Conservation (phyloP, 2,329 filamentous ascomycete species). For the Waltergamsia citrina region DNA sequence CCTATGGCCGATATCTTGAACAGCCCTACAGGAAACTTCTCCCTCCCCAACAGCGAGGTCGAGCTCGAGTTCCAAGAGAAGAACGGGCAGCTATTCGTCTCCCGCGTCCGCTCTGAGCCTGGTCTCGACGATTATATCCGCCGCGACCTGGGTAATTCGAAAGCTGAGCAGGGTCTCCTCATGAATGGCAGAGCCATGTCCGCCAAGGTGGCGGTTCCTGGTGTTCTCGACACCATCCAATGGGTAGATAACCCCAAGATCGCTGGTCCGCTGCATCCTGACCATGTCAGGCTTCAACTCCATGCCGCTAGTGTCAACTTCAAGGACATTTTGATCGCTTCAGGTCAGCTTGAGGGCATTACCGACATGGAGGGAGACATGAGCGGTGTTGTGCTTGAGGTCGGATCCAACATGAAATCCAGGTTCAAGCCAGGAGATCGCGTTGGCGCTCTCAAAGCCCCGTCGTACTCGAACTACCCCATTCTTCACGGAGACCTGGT, state of each 20-base stretch:
- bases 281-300: slow-evolving; percentile 7
- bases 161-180: slow-evolving; percentile 5
- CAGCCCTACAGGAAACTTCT: slow-evolving; percentile 4
- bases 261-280: slow-evolving; percentile 6
- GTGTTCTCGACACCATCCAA: slow-evolving; percentile 9
- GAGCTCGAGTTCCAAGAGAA: slow-evolving; percentile 9
- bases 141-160: slow-evolving; percentile 2
- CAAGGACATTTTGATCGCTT: slow-evolving; percentile 23
- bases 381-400: slow-evolving; percentile 10
- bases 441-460: slow-evolving; percentile 11
- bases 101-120: slow-evolving; percentile 6
- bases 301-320: slow-evolving; percentile 7
- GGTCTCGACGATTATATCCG: slow-evolving; percentile 5
- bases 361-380: slow-evolving; percentile 7
- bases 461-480: slow-evolving; percentile 14
- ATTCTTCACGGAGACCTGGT: background rate
- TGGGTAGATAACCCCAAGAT: slow-evolving; percentile 9
- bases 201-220: slow-evolving; percentile 8
- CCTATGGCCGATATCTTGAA: slow-evolving; percentile 5
- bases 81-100: slow-evolving; percentile 9
- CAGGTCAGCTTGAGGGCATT: slow-evolving; percentile 28
- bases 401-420: slow-evolving; percentile 9
- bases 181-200: slow-evolving; percentile 4
- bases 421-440: slow-evolving; percentile 9
- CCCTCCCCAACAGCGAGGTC: slow-evolving; percentile 4